These are phyloP conservation scores for Backusella morwellensis DNA, from an alignment of 192 early-diverging fungal genomes.

Conservation along the genomic window DNA sequence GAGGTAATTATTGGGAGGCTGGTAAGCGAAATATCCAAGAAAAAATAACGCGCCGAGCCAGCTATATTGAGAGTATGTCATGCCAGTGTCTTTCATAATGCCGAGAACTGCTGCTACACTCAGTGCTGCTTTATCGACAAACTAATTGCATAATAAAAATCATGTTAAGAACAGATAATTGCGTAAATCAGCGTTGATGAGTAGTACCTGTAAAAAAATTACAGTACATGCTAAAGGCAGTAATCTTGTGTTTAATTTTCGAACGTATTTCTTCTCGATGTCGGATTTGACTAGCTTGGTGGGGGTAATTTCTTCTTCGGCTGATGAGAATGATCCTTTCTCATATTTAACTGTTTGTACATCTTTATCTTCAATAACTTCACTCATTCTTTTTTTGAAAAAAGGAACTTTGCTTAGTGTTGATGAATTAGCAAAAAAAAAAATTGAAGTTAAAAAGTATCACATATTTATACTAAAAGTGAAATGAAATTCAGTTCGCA, in stretches of 20 bases:
- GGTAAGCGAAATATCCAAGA: constrained; percentile 11
- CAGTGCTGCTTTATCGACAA: constrained; percentile 17
- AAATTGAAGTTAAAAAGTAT: not conserved
- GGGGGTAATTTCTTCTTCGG: not conserved
- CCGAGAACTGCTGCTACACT: constrained; percentile 15
- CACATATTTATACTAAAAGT: not conserved
- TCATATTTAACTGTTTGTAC: not conserved
- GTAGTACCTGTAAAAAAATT: not conserved
- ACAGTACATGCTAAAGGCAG: not conserved
- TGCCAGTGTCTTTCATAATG: constrained; percentile 5
- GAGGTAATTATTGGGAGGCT: constrained; percentile 10
- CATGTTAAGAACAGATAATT: not conserved
- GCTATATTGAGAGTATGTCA: constrained; percentile 3
- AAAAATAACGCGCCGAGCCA: constrained; percentile 20
- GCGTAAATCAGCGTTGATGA: too few species aligned
- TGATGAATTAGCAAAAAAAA: not conserved
- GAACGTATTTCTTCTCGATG: not conserved
- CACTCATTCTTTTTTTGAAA: not conserved
- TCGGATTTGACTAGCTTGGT: not conserved
- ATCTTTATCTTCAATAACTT: not conserved
- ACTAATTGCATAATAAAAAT: not conserved
- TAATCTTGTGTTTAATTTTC: not conserved
- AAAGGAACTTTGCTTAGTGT: not conserved
- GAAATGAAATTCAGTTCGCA: not conserved
- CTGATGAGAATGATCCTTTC: not conserved